A percentile compares a stretch with the other conserved stretches of the same genome.
Conservation (phyloP, 2,329 filamentous ascomycete genomes). For the Teratosphaeriaceae sp. region DNA sequence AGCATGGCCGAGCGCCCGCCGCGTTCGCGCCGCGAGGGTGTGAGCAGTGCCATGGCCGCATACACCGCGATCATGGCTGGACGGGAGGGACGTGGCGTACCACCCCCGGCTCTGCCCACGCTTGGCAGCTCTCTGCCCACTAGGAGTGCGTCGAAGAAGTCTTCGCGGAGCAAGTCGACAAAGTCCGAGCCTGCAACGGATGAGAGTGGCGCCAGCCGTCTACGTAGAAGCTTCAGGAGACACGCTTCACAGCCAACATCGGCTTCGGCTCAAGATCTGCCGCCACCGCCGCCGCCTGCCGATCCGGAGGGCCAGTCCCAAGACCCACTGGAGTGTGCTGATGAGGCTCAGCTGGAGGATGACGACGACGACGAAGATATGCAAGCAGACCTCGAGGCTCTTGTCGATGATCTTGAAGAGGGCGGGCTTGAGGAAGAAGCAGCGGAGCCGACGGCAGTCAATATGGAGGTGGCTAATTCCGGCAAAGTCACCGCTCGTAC, state of each 20-base stretch:
- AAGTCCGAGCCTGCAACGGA: conserved; percentile 18
- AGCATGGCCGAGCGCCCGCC: conserved; percentile 66
- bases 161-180: conserved; percentile 16
- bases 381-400: conserved; percentile 64
- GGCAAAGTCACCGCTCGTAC: conserved; percentile 87
- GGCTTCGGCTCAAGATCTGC: conserved; percentile 7
- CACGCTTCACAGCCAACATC: conserved; percentile 24
- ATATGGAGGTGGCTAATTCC: conserved; percentile 77
- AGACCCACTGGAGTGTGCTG: conserved; percentile 80
- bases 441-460: conserved; percentile 82
- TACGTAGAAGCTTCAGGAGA: conserved; percentile 28
- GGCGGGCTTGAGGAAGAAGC: conserved; percentile 67
- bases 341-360: conserved; percentile 77
- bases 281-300: conserved; percentile 17
- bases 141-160: conserved; percentile 18
- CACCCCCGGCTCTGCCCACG: conserved; percentile 17
- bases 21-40: conserved; percentile 47
- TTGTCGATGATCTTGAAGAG: conserved; percentile 86
- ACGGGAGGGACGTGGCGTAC: conserved; percentile 32
- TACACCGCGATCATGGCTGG: conserved; percentile 67
- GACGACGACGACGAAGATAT: conserved; percentile 54
- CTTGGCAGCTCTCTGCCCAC: conserved; percentile 24
- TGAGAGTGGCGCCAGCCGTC: conserved; percentile 16
- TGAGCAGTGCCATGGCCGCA: conserved; percentile 65
- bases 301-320: conserved; percentile 53